A percentile compares a stretch with the other conserved stretches of the same genome.
Conservation (phyloP, 805 yeast genomes). For the Kuraishia ogatae region DNA sequence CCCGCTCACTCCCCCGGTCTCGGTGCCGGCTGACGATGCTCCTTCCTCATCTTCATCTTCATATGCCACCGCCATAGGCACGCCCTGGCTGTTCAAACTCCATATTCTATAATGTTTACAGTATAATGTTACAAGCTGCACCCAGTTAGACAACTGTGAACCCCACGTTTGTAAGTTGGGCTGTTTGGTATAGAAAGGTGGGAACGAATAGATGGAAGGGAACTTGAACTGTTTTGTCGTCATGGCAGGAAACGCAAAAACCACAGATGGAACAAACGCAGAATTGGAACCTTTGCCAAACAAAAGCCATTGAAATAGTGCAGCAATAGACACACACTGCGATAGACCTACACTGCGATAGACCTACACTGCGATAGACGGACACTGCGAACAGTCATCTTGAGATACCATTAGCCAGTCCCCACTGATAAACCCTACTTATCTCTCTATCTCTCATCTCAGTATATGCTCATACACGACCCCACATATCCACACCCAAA, state of each 20-base stretch:
- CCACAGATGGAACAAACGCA: no score
- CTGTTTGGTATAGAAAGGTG: slow-evolving; percentile 88
- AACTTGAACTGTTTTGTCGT: slow-evolving; percentile 13
- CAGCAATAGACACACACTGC: no score
- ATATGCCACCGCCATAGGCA: slow-evolving; percentile 11
- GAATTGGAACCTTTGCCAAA: no score
- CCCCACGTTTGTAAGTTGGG: slow-evolving; percentile 72
- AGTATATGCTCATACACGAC: no score
- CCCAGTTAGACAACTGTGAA: slow-evolving; percentile 79
- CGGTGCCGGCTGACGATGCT: slow-evolving; percentile 14
- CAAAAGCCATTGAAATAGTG: no score
- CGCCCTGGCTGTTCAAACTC: slow-evolving; percentile 35
- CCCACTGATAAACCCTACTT: no score
- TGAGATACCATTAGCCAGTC: no score
- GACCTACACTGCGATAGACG: no score
- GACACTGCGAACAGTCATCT: no score
- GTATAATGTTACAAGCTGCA: slow-evolving; percentile 42
- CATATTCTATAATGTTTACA: slow-evolving; percentile 50
- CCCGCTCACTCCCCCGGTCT: slow-evolving; percentile 4
- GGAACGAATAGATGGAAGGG: slow-evolving; percentile 63
- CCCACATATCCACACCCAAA: no score
- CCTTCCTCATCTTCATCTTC: slow-evolving; percentile 21
- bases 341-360: no score
- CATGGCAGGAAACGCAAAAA: not conserved
- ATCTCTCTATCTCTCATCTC: no score